Percentiles rank a stretch among this genome's conserved stretches.
Evolutionary conservation across 2,329 filamentous ascomycete species (phyloP).

Genomic region (Xylaria multiplex): DNA sequence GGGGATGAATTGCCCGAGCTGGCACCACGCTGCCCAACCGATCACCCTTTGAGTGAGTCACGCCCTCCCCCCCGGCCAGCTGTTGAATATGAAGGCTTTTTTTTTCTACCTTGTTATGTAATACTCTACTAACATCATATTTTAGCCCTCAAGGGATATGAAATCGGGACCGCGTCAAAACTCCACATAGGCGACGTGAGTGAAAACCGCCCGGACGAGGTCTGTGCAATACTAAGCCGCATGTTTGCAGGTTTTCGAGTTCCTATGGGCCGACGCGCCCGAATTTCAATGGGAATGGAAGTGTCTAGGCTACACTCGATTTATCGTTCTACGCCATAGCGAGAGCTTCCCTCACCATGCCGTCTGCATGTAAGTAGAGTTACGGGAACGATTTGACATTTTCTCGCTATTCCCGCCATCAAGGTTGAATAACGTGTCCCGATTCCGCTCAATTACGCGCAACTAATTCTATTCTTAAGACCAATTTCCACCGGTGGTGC

Average conservation of each 20-base stretch:
- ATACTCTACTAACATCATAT: slow-evolving; percentile 17
- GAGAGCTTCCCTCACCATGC: slow-evolving; percentile 51
- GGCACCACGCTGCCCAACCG: slow-evolving; percentile 45
- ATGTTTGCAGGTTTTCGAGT: slow-evolving; percentile 50
- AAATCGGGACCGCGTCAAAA: slow-evolving; percentile 49
- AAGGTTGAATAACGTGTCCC: slow-evolving; percentile 20
- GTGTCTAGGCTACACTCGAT: slow-evolving; percentile 52
- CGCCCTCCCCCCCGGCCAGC: slow-evolving; percentile 1
- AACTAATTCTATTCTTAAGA: slow-evolving; percentile 41
- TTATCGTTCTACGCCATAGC: slow-evolving; percentile 52
- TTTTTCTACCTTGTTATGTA: neutral
- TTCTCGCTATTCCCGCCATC: slow-evolving; percentile 7
- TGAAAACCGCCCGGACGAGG: slow-evolving; percentile 16
- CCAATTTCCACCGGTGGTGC: slow-evolving; percentile 49
- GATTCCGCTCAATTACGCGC: neutral
- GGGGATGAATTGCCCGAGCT: slow-evolving; percentile 50
- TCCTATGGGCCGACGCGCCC: slow-evolving; percentile 52
- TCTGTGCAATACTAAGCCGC: slow-evolving; percentile 23
- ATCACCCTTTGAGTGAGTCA: slow-evolving; percentile 49
- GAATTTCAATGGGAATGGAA: slow-evolving; percentile 54
- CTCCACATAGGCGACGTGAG: slow-evolving; percentile 52
- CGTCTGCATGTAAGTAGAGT: slow-evolving; percentile 51
- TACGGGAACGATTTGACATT: slow-evolving; percentile 8
- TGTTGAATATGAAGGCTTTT: neutral
- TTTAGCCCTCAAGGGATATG: slow-evolving; percentile 51